phyloP scores from a whole-genome alignment of 1,284 basidiomycete species.

The Pascua sp. region DNA sequence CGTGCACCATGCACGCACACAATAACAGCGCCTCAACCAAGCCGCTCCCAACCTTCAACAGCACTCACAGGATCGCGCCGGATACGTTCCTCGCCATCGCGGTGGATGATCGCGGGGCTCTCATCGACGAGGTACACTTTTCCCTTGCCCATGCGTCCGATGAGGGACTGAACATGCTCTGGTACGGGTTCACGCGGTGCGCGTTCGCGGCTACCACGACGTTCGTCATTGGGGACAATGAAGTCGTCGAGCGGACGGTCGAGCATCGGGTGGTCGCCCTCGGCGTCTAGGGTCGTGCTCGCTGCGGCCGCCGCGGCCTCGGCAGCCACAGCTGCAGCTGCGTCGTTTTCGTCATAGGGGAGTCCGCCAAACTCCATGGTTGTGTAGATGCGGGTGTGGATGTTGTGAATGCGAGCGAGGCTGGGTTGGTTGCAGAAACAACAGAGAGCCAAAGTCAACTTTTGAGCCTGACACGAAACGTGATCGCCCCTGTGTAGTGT shows the following conservation, averaged over 20 bases:
- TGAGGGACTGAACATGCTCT: constrained; percentile 36
- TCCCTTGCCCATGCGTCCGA: constrained; percentile 42
- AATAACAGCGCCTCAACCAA: no score
- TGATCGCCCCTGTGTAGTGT: no score
- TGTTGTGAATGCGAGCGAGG: not conserved
- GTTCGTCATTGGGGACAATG: not conserved
- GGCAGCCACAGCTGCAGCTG: not conserved
- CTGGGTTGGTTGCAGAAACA: not conserved
- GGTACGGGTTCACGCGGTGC: constrained; percentile 22
- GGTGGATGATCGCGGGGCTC: constrained; percentile 36
- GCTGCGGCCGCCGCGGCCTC: not conserved
- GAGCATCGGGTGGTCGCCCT: constrained; percentile 24
- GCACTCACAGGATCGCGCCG: constrained; percentile 35
- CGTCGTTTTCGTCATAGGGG: constrained; percentile 32
- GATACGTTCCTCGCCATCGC: constrained; percentile 29
- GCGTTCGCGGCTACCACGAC: not conserved
- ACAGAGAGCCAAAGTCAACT: not conserved
- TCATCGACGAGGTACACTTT: constrained; percentile 46
- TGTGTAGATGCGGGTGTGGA: constrained; percentile 3
- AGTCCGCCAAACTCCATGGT: constrained; percentile 21
- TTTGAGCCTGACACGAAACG: no score
- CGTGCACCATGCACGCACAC: no score
- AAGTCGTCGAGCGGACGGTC: constrained; percentile 41
- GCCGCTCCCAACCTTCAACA: not conserved
- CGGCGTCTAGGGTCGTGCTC: not conserved